Base-by-base conservation (phyloP, 2,329 filamentous ascomycete genomes). In the Cladobotryum protrusum region DNA sequence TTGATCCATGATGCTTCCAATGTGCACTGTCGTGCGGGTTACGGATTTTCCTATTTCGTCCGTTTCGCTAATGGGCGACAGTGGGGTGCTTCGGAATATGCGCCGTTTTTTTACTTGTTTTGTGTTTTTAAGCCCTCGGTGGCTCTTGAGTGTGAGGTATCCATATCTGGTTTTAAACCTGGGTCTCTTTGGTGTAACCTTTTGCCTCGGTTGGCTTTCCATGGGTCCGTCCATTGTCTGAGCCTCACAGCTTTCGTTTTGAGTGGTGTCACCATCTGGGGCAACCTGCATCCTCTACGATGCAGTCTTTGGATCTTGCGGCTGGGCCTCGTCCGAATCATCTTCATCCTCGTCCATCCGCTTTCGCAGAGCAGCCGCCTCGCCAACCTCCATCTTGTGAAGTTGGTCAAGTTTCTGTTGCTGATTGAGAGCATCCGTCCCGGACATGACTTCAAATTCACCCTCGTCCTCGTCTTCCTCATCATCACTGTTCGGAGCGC, bases 331-430 rank as follows among this genome's bases (percentile, higher is more conserved):
- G 17, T 67, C 55, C 8, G 71, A 68, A 5, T 72, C 70, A 1
- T 71, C 68, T 1, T 69, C 63, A 2, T 71, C 68, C 2, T 65
- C 63, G 14, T 70, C 67, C 19, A 70, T 59, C 46, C 66, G 63
- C 61, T 64, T 66, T 48, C 63, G 65, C 4, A 82, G 64, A 8
- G 78, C 79, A 2, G 72, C 73, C 12, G 78, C 79, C 59, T 82
- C 79, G 50, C 74, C 76, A 2, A 79, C 73, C 56, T 82, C 79
- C 79, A 82, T 83, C 57, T 74, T 71, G 58, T 81, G 79, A 14
- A 82, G 68, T 47, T 73, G 76, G 50, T 78, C 72, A 45, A 65
- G 47, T 63, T 79, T 77, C 56, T 74, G 69, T 58, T 76, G 67
- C 52, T 73, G 70, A 52, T 70, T 66, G 11, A 77, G 59, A 3